These are phyloP conservation scores for Vitis rotundifolia DNA, from an alignment of 164 flowering plant genomes.

Conservation along the genomic window DNA sequence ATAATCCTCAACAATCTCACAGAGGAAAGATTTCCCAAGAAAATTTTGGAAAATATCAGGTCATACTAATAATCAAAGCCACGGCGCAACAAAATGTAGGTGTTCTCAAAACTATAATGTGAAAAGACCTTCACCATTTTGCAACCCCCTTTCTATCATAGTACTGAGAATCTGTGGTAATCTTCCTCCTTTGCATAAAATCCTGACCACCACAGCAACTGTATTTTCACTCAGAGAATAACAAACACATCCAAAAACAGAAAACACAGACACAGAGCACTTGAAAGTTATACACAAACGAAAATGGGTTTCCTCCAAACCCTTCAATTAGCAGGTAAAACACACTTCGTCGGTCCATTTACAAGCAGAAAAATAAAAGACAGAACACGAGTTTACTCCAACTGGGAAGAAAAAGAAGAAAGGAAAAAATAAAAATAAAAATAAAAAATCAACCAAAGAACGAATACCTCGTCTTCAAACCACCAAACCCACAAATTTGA, in stretches of 20 bases:
- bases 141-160: neutral
- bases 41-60: too few species aligned
- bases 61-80: too few species aligned
- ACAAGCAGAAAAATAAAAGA: neutral
- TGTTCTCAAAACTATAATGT: neutral
- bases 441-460: neutral
- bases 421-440: neutral
- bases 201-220: neutral
- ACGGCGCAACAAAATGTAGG: neutral
- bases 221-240: neutral
- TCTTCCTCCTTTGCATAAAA: neutral
- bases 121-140: neutral
- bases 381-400: neutral
- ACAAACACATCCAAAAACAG: neutral
- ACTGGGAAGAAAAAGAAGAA: neutral
- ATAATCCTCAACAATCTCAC: too few species aligned
- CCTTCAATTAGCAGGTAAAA: neutral
- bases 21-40: too few species aligned
- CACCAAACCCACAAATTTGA: neutral
- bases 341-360: neutral
- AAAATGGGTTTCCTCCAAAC: neutral
- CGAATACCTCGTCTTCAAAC: neutral
- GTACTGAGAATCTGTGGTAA: neutral
- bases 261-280: neutral
- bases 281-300: neutral